Percentiles rank a stretch among this genome's conserved stretches.
phyloP scores from a whole-genome alignment of 805 yeast genomes.

The Yamadazyma sp. region DNA sequence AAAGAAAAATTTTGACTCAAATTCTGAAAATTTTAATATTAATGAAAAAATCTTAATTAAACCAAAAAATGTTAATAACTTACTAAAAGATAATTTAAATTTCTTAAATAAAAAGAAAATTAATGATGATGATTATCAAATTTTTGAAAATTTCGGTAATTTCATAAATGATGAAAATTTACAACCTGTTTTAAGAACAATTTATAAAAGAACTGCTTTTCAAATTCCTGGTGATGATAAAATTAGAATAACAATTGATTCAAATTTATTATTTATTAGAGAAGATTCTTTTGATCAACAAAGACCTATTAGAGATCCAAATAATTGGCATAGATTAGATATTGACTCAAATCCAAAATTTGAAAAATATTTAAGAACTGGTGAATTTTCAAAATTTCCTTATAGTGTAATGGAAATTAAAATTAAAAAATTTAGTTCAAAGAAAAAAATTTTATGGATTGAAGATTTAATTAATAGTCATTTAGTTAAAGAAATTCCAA shows the following conservation, averaged over 20 bases:
- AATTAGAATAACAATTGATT: conserved; percentile 85
- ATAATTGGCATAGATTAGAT: conserved; percentile 88
- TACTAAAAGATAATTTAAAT: conserved; percentile 52
- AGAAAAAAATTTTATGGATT: conserved; percentile 68
- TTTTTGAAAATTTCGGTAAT: conserved; percentile 49
- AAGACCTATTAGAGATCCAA: conserved; percentile 87
- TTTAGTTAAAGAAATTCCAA: conserved; percentile 89
- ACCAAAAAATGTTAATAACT: conserved; percentile 77
- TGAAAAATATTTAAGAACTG: conserved; percentile 71
- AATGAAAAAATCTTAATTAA: conserved; percentile 69
- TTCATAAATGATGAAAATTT: conserved; percentile 64
- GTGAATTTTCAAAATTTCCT: conserved; percentile 83
- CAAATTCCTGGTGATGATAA: conserved; percentile 98
- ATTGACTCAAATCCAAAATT: conserved; percentile 77
- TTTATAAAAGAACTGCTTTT: conserved; percentile 90
- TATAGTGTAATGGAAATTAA: conserved; percentile 87
- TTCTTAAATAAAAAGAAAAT: conserved; percentile 57
- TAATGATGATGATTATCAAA: conserved; percentile 47
- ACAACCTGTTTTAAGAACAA: conserved; percentile 84
- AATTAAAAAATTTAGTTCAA: conserved; percentile 31
- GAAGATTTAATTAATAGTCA: conserved; percentile 80
- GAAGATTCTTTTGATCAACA: conserved; percentile 85
- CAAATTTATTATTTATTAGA: conserved; percentile 81
- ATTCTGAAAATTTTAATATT: conserved; percentile 48
- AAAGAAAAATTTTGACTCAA: conserved; percentile 66